phyloP scores from a whole-genome alignment of 768 basidiomycete genomes.

The Mycena indigotica region DNA sequence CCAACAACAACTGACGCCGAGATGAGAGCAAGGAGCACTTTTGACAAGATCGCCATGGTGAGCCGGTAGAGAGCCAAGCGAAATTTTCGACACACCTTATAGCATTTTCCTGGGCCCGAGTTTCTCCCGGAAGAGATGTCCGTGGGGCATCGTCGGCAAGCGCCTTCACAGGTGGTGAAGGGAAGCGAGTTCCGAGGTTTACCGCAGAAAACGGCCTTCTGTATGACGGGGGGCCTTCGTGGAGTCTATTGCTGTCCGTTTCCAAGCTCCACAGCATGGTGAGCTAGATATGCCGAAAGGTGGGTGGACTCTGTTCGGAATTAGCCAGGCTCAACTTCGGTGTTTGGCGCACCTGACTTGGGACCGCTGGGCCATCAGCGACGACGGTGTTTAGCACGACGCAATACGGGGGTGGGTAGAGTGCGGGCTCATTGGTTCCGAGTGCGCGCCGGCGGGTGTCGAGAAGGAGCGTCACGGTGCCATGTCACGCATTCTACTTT shows the following conservation, averaged over 20 bases:
- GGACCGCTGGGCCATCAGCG: too few species aligned
- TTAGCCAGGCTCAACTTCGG: conserved; percentile 25
- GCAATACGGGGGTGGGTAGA: too few species aligned
- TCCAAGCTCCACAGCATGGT: conserved; percentile 13
- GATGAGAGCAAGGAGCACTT: conserved; percentile 24
- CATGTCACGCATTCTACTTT: too few species aligned
- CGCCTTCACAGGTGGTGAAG: conserved; percentile 19
- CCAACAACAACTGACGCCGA: conserved; percentile 20
- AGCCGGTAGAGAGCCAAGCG: conserved; percentile 11
- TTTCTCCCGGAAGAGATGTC: conserved; percentile 22
- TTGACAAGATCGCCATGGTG: conserved; percentile 22
- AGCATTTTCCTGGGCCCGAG: conserved; percentile 16
- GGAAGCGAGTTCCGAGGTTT: conserved; percentile 19
- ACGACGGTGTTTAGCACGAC: too few species aligned
- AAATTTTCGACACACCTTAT: conserved; percentile 17
- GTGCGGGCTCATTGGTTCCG: too few species aligned
- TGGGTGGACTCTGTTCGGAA: conserved; percentile 18
- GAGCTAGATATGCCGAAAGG: conserved; percentile 14
- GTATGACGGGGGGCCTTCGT: conserved; percentile 13
- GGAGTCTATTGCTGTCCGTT: conserved; percentile 11
- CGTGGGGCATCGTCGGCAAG: conserved; percentile 21
- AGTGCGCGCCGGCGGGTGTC: too few species aligned
- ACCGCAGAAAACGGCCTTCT: conserved; percentile 14
- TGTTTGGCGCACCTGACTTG: conserved; percentile 10
- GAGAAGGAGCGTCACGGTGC: too few species aligned